Base-by-base conservation (phyloP, 2,329 filamentous ascomycete genomes). In the Trichoderma sp. region DNA sequence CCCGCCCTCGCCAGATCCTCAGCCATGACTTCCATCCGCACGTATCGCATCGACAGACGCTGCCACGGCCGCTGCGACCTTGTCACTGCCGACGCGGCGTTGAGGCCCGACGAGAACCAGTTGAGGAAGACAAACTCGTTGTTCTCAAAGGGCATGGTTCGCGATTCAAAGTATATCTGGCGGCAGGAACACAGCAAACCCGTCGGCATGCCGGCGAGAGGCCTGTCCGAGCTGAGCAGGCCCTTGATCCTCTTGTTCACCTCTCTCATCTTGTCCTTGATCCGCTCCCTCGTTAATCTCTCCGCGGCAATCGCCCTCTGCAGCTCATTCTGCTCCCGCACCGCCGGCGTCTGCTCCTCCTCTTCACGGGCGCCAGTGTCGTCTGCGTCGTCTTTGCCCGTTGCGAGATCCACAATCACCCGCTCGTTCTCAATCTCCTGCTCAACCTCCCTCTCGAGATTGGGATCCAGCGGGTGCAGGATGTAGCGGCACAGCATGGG, bases 71-170 rank as follows among this genome's bases (percentile, higher is more conserved):
- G 65, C 29, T 83, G 72, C 16, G 75, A 71, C 1, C 79, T 76
- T 66, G 84, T 81, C 0, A 76, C 75, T 4, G 76, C 76, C 10
- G 78, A 72, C 0, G 82, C 83, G 0, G 82, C 78, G 72, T 79
- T 79, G 4, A 84, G 72, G 0, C 83, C 84, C 16, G 81, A 83
- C 14, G 80, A 77, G 74, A 83, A 83, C 80, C 81, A 83, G 55
- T 81, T 82, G 47, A 81, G 76, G 70, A 84, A 86, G 29, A 79
- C 79, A 69, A 85, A 85, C 63, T 84, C 82, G 74, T 83, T 84
- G 27, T 74, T 69, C 8, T 74, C 71, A 71, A 83, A 84, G 2
- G 84, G 81, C 2, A 84, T 31, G 0, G 68, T 21, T 4, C 81
- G 78, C 4, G 79, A 76, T 71, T 86, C 84, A 63, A 73, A 37